Evolutionary conservation across 441 rosid genomes (phyloP), one percentile per base, ranked within the genome.

Genomic region (Gossypium gossypioides): DNA sequence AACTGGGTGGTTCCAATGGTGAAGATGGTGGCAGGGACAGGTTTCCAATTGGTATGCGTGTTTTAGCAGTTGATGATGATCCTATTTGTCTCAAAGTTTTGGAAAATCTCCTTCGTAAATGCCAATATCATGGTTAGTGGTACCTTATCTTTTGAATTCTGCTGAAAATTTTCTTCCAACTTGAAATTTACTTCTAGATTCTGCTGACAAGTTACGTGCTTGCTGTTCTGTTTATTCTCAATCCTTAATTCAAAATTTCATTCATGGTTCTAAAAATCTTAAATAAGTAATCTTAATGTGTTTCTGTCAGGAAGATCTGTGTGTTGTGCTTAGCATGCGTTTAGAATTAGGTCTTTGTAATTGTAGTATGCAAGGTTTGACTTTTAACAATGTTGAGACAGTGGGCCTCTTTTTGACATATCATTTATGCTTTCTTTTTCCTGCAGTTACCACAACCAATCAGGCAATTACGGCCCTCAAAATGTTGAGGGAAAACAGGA

Each of bases 41-140:
- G 73, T 89, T 92, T 71, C 97, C 97, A 0, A 78, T 80, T 19
- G 95, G 93, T 19, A 86, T 95, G 94, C 89, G 96, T 25, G 91
- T 95, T 50, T 81, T 95, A 48, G 99, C 97, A 7, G 99, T 95
- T 40, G 99, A 95, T 71, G 99, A 95, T 68, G 89, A 89, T 81
- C 89, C 89, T 34, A 86, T 82, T 62, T 92, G 96, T 79, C 97
- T 95, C 65, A 82, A 80, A 69, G 78, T 85, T 69, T 75, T 95
- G 55, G 99, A 89, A 74, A 86, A 16, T 76, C 80, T 91, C 78
- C 89, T 95, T 51, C 88, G 79, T 71, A 83, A 84, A 76, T 92
- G 97, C 90, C 89, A 92, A 57, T 95, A 95, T 76, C 89, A 89
- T 40, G 99, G 99, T 92, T 74, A 69, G 21, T 44, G 13, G 25